These are phyloP conservation scores for Mollisia scopiformis DNA, from an alignment of 2,329 filamentous ascomycete genomes.

Conservation along the genomic window DNA sequence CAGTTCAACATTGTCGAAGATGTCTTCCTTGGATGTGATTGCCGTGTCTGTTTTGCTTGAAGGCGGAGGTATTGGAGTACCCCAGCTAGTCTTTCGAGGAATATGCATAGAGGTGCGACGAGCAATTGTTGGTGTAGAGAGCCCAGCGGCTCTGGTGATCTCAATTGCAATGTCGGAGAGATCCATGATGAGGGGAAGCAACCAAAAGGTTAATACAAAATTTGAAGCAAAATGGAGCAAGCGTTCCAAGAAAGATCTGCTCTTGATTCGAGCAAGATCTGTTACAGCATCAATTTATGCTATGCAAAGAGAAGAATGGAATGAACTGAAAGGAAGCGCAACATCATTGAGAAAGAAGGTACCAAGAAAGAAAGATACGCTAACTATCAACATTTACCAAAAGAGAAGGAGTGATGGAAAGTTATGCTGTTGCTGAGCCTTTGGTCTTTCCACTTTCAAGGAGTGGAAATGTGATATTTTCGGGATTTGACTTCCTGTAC, in stretches of 20 bases:
- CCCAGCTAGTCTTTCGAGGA: slow-evolving; percentile 43
- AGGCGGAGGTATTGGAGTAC: slow-evolving; percentile 36
- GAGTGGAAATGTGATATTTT: neutral
- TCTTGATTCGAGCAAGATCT: slow-evolving; percentile 26
- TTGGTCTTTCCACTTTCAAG: neutral
- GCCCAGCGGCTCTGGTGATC: slow-evolving; percentile 12
- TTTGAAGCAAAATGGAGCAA: slow-evolving; percentile 23
- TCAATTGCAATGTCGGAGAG: slow-evolving; percentile 16
- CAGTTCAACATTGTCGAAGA: slow-evolving; percentile 40
- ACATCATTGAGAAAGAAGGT: slow-evolving; percentile 1
- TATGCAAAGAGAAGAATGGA: slow-evolving; percentile 34
- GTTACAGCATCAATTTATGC: slow-evolving; percentile 32
- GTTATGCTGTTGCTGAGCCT: neutral
- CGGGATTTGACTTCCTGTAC: neutral
- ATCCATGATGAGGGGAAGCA: slow-evolving; percentile 31
- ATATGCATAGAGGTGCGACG: slow-evolving; percentile 44
- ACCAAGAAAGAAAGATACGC: neutral
- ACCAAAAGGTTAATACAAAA: slow-evolving; percentile 38
- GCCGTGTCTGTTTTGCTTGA: slow-evolving; percentile 29
- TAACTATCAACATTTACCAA: neutral
- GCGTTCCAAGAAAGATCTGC: slow-evolving; percentile 35
- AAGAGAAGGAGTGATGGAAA: neutral
- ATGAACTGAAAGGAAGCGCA: slow-evolving; percentile 20
- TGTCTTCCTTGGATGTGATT: slow-evolving; percentile 29
- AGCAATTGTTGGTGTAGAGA: slow-evolving; percentile 30